Evolutionary conservation across 1,284 basidiomycete species (phyloP).

Genomic region (Trametes versicolor): DNA sequence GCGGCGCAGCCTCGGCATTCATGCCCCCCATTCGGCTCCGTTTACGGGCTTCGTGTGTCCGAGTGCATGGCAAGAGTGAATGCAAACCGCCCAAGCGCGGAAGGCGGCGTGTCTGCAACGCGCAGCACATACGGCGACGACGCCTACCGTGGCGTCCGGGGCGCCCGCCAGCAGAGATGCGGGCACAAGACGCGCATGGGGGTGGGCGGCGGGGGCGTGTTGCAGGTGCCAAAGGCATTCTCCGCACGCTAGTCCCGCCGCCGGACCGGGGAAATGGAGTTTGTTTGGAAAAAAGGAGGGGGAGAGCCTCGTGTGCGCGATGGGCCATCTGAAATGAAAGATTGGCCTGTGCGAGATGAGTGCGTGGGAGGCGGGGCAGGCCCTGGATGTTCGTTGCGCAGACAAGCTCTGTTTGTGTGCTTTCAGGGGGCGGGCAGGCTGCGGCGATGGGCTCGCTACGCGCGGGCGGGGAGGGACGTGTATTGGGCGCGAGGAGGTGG

Average conservation of each 20-base stretch:
- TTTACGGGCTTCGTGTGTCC: slow-evolving; percentile 5
- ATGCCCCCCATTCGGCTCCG: neutral
- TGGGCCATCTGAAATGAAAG: slow-evolving; percentile 19
- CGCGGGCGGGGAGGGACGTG: neutral
- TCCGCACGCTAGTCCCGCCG: slow-evolving; percentile 1
- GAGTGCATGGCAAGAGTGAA: neutral
- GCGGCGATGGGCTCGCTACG: slow-evolving; percentile 2
- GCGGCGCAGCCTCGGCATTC: too few species aligned
- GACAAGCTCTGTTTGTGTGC: slow-evolving; percentile 4
- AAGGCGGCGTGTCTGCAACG: neutral
- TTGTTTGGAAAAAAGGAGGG: slow-evolving; percentile 7
- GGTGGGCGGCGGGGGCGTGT: slow-evolving; percentile 8
- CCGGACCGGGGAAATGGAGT: slow-evolving; percentile 11
- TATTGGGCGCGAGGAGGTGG: slow-evolving; percentile 5
- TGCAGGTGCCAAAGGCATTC: neutral
- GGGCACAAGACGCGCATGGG: neutral
- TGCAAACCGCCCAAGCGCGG: slow-evolving; percentile 5
- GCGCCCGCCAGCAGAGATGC: slow-evolving; percentile 12
- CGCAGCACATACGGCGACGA: slow-evolving; percentile 3
- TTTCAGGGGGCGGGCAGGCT: neutral
- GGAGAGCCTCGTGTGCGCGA: slow-evolving; percentile 13
- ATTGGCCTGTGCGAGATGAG: slow-evolving; percentile 16
- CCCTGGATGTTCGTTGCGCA: neutral
- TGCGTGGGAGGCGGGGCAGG: slow-evolving; percentile 6
- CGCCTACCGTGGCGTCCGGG: slow-evolving; percentile 14